Percentiles rank a stretch among this genome's conserved stretches.
phyloP scores from a whole-genome alignment of 1,284 basidiomycete genomes.

The Moesziomyces antarcticus region DNA sequence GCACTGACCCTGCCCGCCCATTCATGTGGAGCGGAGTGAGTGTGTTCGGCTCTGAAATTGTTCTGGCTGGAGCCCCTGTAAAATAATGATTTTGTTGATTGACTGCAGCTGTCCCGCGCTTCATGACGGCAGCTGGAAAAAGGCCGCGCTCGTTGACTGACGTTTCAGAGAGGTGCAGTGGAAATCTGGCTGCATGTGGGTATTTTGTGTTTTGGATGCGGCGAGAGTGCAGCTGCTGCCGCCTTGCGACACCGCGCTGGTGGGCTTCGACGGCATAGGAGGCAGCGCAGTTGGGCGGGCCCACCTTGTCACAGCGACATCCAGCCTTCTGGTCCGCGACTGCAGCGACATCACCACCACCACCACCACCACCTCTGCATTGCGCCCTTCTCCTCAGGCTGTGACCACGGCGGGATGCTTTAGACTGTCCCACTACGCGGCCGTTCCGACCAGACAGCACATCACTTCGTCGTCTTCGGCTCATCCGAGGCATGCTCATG shows the following conservation, averaged over 20 bases:
- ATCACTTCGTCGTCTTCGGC: not conserved
- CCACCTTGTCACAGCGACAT: not conserved
- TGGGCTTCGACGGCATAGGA: not conserved
- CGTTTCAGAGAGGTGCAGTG: no score
- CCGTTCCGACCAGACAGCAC: not conserved
- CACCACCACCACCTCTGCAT: not conserved
- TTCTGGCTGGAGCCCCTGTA: not conserved
- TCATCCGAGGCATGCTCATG: not conserved
- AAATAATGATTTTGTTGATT: not conserved
- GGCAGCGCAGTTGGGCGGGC: no score
- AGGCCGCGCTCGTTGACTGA: not conserved
- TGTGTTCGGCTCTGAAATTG: not conserved
- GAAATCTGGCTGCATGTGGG: not conserved
- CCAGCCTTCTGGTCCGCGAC: not conserved
- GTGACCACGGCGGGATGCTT: no score
- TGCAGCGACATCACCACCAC: not conserved
- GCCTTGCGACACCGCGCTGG: not conserved
- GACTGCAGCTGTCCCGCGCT: not conserved
- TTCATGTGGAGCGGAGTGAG: not conserved
- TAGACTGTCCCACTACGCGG: no score
- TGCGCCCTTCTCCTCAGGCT: not conserved
- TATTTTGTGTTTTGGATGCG: not conserved
- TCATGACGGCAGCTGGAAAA: not conserved
- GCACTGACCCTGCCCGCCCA: not conserved
- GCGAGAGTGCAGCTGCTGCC: not conserved